A percentile compares a stretch with the other conserved stretches of the same genome.
phyloP scores from a whole-genome alignment of 2,329 filamentous ascomycete genomes.

The Chaetothyriales sp. region DNA sequence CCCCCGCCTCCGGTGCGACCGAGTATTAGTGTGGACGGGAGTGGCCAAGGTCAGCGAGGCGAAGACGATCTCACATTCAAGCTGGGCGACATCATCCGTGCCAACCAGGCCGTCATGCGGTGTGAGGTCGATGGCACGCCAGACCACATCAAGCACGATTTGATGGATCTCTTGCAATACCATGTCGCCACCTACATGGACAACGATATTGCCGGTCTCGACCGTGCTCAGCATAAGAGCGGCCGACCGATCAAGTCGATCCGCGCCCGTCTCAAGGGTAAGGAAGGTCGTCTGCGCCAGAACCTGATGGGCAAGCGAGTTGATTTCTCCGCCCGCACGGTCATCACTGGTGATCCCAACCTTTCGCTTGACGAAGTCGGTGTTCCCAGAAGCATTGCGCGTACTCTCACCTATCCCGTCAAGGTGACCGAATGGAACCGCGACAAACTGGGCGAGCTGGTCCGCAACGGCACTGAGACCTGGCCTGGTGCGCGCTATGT shows the following conservation, averaged over 20 bases:
- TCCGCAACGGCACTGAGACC: conserved; percentile 85
- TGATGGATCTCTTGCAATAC: conserved; percentile 83
- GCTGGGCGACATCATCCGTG: conserved; percentile 91
- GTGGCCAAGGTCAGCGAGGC: conserved; percentile 76
- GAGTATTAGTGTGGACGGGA: conserved; percentile 93
- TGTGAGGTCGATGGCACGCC: conserved; percentile 85
- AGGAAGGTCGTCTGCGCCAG: conserved; percentile 91
- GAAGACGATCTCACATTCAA: conserved; percentile 99
- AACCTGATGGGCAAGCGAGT: conserved; percentile 99
- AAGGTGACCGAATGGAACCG: conserved; percentile 98
- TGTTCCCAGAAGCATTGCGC: conserved; percentile 83
- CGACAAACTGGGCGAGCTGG: conserved; percentile 70
- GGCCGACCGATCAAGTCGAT: conserved; percentile 94
- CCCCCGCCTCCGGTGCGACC: conserved; percentile 90
- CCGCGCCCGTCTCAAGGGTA: conserved; percentile 92
- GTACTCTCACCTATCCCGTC: conserved; percentile 88
- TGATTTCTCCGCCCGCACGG: conserved; percentile 96
- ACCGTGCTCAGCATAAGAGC: conserved; percentile 89
- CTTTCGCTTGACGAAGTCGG: conserved; percentile 93
- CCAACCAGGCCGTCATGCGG: conserved; percentile 85
- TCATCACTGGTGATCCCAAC: conserved; percentile 98
- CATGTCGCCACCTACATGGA: conserved; percentile 99
- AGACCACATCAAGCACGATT: conserved; percentile 78
- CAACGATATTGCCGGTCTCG: conserved; percentile 93
- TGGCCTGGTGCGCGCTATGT: conserved; percentile 96